Conservation (phyloP, 345 rosid species). For the Pelargonium nanum region DNA sequence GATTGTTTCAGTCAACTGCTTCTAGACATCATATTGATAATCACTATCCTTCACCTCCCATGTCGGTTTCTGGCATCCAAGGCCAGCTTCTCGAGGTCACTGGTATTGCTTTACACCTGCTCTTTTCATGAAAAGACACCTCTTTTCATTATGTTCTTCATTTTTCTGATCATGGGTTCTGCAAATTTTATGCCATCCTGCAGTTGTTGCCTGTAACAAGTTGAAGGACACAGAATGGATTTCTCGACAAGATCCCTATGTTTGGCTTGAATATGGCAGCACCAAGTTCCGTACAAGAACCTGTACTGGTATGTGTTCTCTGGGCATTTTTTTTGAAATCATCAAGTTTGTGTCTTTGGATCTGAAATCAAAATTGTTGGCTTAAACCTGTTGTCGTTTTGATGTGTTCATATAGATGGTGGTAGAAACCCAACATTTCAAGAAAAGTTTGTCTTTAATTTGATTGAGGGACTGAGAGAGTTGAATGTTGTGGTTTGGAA, state of each 20-base stretch:
- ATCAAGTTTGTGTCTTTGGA: not conserved
- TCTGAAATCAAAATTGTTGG: not conserved
- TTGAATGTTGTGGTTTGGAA: conserved; percentile 54
- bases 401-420: conserved; percentile 47
- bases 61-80: conserved; percentile 47
- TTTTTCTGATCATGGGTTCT: not conserved
- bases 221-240: conserved; percentile 22
- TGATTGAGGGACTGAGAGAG: conserved; percentile 82
- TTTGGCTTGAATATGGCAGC: conserved; percentile 19
- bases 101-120: conserved; percentile 26
- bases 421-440: conserved; percentile 72
- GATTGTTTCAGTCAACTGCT: no score
- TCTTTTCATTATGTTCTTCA: not conserved
- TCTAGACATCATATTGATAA: no score
- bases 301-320: conserved; percentile 12
- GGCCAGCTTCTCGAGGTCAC: conserved; percentile 75
- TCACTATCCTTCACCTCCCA: not conserved
- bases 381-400: not conserved
- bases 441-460: conserved; percentile 64
- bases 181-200: not conserved
- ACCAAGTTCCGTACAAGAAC: conserved; percentile 18
- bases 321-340: no score
- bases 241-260: conserved; percentile 20
- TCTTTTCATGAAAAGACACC: conserved; percentile 5
- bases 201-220: conserved; percentile 19